Conservation (phyloP, 805 yeast species). For the Nakazawaea laoshanensis region DNA sequence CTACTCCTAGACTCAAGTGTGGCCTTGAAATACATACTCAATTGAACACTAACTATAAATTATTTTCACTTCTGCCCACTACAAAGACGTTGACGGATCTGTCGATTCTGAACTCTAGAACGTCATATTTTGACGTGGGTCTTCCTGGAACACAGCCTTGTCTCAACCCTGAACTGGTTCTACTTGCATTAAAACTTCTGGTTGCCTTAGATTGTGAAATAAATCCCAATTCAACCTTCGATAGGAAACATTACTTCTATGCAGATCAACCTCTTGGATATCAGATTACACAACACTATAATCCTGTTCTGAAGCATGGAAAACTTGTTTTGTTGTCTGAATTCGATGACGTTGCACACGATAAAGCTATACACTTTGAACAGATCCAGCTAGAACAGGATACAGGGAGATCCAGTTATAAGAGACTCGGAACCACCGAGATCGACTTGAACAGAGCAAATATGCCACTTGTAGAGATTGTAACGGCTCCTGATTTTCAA, state of each 20-base stretch:
- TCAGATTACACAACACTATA: constrained; percentile 86
- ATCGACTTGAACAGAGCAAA: constrained; percentile 82
- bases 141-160: constrained; percentile 90
- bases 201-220: constrained; percentile 57
- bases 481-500: constrained; percentile 81
- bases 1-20: constrained; percentile 53
- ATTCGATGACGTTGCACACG: constrained; percentile 43
- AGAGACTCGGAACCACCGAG: constrained; percentile 28
- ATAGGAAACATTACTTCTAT: constrained; percentile 92
- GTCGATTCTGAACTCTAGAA: constrained; percentile 50
- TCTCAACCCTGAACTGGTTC: constrained; percentile 66
- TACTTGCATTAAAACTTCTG: constrained; percentile 66
- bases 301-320: constrained; percentile 74
- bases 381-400: constrained; percentile 94
- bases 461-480: constrained; percentile 83
- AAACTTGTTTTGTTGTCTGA: constrained; percentile 33
- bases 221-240: constrained; percentile 57
- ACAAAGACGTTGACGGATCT: constrained; percentile 29
- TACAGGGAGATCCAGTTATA: constrained; percentile 73
- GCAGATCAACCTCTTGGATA: constrained; percentile 96
- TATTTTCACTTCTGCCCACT: constrained; percentile 59
- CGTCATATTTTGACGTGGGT: constrained; percentile 76
- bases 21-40: constrained; percentile 96
- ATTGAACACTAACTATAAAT: constrained; percentile 60
- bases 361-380: constrained; percentile 48